A percentile compares a stretch with the other conserved stretches of the same genome.
Evolutionary conservation across 306 rosid species (phyloP).

Genomic region (Malus fusca): DNA sequence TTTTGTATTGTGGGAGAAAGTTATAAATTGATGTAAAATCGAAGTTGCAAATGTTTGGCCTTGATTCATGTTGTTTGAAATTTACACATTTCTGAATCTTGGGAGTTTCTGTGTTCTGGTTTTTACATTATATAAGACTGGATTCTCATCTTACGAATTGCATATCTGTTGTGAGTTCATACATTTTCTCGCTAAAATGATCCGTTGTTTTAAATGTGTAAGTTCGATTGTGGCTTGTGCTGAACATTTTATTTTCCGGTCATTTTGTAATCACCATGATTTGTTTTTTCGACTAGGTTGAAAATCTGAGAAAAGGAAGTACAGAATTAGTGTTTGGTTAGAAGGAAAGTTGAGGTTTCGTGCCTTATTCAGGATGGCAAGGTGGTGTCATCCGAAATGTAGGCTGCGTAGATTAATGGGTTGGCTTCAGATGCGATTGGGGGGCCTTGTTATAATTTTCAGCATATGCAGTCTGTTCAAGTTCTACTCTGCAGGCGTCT

Average conservation of each 20-base stretch:
- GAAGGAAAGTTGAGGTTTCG: neutral
- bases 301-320: slow-evolving; percentile 6
- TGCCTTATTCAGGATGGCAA: slow-evolving; percentile 27
- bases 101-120: neutral
- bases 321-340: neutral
- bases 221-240: neutral
- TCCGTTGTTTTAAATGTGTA: neutral
- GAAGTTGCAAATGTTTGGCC: neutral
- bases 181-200: neutral
- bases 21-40: neutral
- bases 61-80: neutral
- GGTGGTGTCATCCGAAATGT: slow-evolving; percentile 49
- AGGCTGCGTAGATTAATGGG: slow-evolving; percentile 43
- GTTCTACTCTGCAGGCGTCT: slow-evolving; percentile 72
- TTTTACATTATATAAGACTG: neutral
- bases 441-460: slow-evolving; percentile 61
- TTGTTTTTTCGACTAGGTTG: slow-evolving; percentile 7
- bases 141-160: neutral
- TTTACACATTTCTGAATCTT: neutral
- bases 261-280: neutral
- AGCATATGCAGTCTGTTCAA: slow-evolving; percentile 52
- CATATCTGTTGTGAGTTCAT: neutral
- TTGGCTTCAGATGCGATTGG: slow-evolving; percentile 57
- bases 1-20: neutral
- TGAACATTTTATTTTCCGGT: neutral